Evolutionary conservation across 2,329 filamentous ascomycete species (phyloP).

Genomic region (Diaporthe nobilis): DNA sequence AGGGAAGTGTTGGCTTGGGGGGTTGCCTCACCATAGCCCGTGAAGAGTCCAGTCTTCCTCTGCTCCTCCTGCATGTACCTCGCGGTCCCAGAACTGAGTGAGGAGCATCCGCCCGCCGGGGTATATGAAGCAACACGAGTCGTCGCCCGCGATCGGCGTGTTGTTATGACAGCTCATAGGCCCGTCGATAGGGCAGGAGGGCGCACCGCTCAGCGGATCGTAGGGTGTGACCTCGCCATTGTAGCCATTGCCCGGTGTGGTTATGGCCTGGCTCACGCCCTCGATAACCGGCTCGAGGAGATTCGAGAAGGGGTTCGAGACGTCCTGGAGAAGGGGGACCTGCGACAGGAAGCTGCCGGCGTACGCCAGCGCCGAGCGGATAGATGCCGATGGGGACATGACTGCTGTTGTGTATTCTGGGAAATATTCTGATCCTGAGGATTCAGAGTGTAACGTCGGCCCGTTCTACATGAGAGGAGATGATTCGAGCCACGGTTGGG

Average conservation of each 20-base stretch:
- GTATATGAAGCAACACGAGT: slow-evolving; percentile 59
- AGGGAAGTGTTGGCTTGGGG: neutral
- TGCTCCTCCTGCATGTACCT: slow-evolving; percentile 55
- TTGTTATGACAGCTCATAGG: slow-evolving; percentile 58
- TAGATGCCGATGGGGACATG: slow-evolving; percentile 46
- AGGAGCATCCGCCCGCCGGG: slow-evolving; percentile 58
- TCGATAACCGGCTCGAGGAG: slow-evolving; percentile 42
- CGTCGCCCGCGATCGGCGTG: slow-evolving; percentile 50
- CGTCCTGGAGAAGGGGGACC: slow-evolving; percentile 47
- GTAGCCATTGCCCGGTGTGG: neutral
- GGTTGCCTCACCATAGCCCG: slow-evolving; percentile 56
- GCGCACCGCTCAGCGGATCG: slow-evolving; percentile 53
- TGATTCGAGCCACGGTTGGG: slow-evolving; percentile 24
- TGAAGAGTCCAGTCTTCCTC: slow-evolving; percentile 62
- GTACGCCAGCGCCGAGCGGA: slow-evolving; percentile 52
- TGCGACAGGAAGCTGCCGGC: slow-evolving; percentile 53
- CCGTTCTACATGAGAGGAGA: slow-evolving; percentile 33
- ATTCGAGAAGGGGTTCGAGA: slow-evolving; percentile 45
- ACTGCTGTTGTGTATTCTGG: slow-evolving; percentile 5
- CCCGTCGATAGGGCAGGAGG: slow-evolving; percentile 57
- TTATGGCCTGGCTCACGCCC: slow-evolving; percentile 37
- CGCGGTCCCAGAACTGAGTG: slow-evolving; percentile 61
- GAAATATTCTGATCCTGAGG: neutral
- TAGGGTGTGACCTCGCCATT: slow-evolving; percentile 49
- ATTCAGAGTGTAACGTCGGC: neutral